Base-by-base conservation (phyloP, 352 stramenopile species). In the Phytophthora sp. region DNA sequence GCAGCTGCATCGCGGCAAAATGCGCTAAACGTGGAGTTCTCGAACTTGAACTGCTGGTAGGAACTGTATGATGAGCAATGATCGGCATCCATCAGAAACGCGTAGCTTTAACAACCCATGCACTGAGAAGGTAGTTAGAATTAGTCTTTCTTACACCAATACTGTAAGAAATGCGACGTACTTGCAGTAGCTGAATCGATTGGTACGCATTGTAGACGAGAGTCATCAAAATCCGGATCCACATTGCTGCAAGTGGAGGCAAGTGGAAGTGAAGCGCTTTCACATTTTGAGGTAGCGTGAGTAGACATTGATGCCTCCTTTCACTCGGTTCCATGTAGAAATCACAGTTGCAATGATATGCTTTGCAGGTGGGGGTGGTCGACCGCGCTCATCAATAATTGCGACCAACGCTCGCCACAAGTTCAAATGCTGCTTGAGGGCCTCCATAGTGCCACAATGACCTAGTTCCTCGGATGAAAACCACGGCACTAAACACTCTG, bases 181-280 rank as follows among this genome's bases (percentile, higher is more conserved):
- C 54, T 29, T 62, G 18, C 2, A 62, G 18, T 8, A 62, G 8
- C 18, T 45, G 21, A 3, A 3, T 36, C 2, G 41, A 36, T 30
- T 61, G 53, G n/a, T 61, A 46, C 9, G 53, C 53, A 23, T 61
- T 61, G 53, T 61, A 61, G 20, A 52, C 39, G 3, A 61, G 9
- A 13, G 53, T 35, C 41, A 61, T 62, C 20, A 53, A 16, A n/a
- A 54, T 26, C 13, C 54, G 30, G 24, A 62, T 21, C 54, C 41
- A 53, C 18, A 62, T 46, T 8, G 41, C 20, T 35, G 36, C 38
- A 1, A 36, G 15, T 1, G 53, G 53, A 4, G 53, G 8, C 18
- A 53, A 33, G 11, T 35, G 27, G 1, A 45, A 24, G 26, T 61
- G 53, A 16, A n/a, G 35, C 12, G 29, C 21, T 21, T 62, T 53